phyloP scores from a whole-genome alignment of 768 basidiomycete species.

The Tricholomella constricta region DNA sequence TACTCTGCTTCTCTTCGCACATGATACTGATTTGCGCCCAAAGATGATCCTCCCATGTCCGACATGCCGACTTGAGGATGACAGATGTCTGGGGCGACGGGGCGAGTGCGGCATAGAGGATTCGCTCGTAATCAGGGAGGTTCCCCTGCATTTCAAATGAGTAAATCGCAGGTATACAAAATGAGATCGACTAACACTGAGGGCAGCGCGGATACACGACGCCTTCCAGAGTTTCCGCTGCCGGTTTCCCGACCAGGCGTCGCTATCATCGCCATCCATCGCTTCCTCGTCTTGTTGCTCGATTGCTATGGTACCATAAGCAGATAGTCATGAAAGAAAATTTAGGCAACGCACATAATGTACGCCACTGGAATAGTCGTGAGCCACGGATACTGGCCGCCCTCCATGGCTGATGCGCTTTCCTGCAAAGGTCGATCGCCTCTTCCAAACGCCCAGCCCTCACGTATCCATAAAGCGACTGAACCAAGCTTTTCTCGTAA shows the following conservation, averaged over 20 bases:
- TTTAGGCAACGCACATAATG: conserved; percentile 53
- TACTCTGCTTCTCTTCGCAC: conserved; percentile 78
- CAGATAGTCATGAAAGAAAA: background rate
- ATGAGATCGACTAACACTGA: conserved; percentile 54
- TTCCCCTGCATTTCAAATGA: conserved; percentile 34
- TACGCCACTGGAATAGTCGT: conserved; percentile 72
- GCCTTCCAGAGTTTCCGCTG: conserved; percentile 78
- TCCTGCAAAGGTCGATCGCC: conserved; percentile 79
- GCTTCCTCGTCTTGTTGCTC: conserved; percentile 47
- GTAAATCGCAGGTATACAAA: background rate
- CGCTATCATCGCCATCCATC: conserved; percentile 50
- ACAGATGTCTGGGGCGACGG: conserved; percentile 68
- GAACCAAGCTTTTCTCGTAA: conserved; percentile 76
- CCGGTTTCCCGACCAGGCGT: conserved; percentile 73
- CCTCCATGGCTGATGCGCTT: conserved; percentile 89
- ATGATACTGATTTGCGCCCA: conserved; percentile 88
- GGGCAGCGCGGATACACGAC: conserved; percentile 75
- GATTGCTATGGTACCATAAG: conserved; percentile 29
- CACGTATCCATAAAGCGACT: conserved; percentile 79
- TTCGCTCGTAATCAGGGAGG: conserved; percentile 74
- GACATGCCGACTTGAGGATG: conserved; percentile 71
- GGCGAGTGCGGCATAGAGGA: conserved; percentile 83
- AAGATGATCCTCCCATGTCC: conserved; percentile 93
- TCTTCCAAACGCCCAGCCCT: conserved; percentile 85
- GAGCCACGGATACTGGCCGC: conserved; percentile 89